phyloP scores from a whole-genome alignment of 2,329 filamentous ascomycete species.

The Tolypocladium tundrense region DNA sequence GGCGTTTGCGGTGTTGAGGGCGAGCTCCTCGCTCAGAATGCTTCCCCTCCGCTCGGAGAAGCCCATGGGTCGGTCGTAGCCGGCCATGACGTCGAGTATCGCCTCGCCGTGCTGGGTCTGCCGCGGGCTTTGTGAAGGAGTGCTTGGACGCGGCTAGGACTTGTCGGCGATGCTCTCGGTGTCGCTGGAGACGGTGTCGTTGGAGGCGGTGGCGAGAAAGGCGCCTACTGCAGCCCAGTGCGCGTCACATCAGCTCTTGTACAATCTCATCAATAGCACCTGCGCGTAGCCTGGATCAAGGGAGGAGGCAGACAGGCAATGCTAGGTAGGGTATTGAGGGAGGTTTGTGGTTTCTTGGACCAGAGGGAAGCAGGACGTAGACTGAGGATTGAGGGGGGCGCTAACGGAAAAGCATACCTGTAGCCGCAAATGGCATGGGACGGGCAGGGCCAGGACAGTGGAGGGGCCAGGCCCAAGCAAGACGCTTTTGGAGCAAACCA shows the following conservation, averaged over 20 bases:
- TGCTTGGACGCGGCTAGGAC: neutral
- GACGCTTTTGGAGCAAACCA: neutral
- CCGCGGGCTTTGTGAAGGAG: neutral
- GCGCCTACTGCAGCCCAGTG: slow-evolving; percentile 3
- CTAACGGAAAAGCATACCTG: slow-evolving; percentile 7
- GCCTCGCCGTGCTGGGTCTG: neutral
- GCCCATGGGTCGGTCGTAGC: slow-evolving; percentile 39
- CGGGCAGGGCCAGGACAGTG: neutral
- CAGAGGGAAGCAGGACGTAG: neutral
- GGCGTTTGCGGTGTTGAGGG: slow-evolving; percentile 37
- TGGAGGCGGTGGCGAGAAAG: neutral
- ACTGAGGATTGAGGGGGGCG: slow-evolving; percentile 1
- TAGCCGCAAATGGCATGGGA: slow-evolving; percentile 8
- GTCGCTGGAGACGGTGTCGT: neutral
- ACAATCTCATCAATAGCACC: neutral
- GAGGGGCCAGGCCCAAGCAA: neutral
- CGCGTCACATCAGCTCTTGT: slow-evolving; percentile 9
- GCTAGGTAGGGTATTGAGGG: neutral
- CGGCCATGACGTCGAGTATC: slow-evolving; percentile 17
- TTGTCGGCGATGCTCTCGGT: neutral
- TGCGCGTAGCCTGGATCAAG: neutral
- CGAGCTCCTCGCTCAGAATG: slow-evolving; percentile 45
- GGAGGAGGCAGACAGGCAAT: neutral
- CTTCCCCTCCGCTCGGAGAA: slow-evolving; percentile 54
- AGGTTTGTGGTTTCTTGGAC: neutral